These are phyloP conservation scores for Lactifluus hygrophoroides DNA, from an alignment of 768 basidiomycete species.

Conservation along the genomic window DNA sequence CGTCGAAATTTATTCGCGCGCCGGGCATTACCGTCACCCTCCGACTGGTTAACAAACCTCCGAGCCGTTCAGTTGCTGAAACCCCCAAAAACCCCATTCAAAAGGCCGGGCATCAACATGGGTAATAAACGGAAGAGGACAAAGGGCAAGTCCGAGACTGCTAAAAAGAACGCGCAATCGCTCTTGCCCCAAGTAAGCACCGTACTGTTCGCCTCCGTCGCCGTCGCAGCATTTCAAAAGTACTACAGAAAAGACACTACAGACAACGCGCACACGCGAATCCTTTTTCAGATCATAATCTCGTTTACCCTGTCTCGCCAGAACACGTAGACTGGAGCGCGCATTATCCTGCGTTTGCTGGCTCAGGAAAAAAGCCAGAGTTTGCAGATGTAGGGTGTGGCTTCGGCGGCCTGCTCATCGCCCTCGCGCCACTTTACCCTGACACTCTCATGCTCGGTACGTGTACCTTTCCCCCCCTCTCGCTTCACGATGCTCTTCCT, in stretches of 20 bases:
- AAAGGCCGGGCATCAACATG: constrained; percentile 22
- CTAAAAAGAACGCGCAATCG: constrained; percentile 17
- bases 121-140: constrained; percentile 28
- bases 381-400: constrained; percentile 98
- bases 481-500: not conserved
- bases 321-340: constrained; percentile 67
- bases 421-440: constrained; percentile 85
- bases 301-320: constrained; percentile 81
- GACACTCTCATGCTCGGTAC: constrained; percentile 88
- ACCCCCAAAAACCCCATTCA: not conserved
- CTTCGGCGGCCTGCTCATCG: constrained; percentile 87
- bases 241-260: constrained; percentile 73
- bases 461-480: constrained; percentile 24
- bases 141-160: constrained; percentile 2
- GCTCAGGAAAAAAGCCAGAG: constrained; percentile 61
- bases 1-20: not conserved
- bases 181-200: constrained; percentile 28
- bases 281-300: constrained; percentile 79
- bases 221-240: not conserved
- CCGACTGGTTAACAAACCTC: constrained; percentile 12
- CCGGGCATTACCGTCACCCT: not conserved
- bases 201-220: constrained; percentile 9
- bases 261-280: constrained; percentile 79
- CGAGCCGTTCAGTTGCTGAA: not conserved
- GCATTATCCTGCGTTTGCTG: constrained; percentile 70